Percentiles rank a stretch among this genome's conserved stretches.
Evolutionary conservation across 495 filamentous ascomycete species (phyloP).

Genomic region (Annulohypoxylon nitens): DNA sequence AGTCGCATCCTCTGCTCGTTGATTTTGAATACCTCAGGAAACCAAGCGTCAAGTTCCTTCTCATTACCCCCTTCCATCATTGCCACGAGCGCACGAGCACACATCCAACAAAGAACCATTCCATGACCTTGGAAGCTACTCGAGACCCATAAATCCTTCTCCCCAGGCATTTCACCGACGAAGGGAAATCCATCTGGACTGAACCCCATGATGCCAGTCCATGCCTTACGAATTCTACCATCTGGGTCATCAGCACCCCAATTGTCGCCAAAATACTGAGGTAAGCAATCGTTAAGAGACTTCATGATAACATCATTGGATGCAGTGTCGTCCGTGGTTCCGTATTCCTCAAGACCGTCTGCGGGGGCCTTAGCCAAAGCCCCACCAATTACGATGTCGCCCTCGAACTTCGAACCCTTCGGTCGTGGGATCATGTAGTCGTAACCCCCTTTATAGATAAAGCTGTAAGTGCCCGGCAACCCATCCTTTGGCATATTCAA

Average conservation of each 20-base stretch:
- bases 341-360: constrained; percentile 64
- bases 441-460: constrained; percentile 70
- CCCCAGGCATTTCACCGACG: constrained; percentile 62
- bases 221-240: constrained; percentile 69
- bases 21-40: constrained; percentile 64
- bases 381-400: constrained; percentile 79
- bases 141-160: constrained; percentile 63
- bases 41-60: constrained; percentile 58
- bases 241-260: constrained; percentile 71
- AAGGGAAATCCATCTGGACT: constrained; percentile 69
- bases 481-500: constrained; percentile 57
- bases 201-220: constrained; percentile 74
- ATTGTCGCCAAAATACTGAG: constrained; percentile 66
- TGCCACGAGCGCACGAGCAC: constrained; percentile 63
- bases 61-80: constrained; percentile 61
- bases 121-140: constrained; percentile 71
- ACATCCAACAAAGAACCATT: constrained; percentile 70
- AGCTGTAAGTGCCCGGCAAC: constrained; percentile 69
- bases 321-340: constrained; percentile 69
- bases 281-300: constrained; percentile 62
- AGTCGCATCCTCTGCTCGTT: constrained; percentile 58
- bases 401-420: constrained; percentile 55
- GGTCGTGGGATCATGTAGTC: constrained; percentile 77
- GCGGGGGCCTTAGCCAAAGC: constrained; percentile 65
- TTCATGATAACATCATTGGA: constrained; percentile 66